Base-by-base conservation (phyloP, 768 basidiomycete species). In the Trametes meyenii region DNA sequence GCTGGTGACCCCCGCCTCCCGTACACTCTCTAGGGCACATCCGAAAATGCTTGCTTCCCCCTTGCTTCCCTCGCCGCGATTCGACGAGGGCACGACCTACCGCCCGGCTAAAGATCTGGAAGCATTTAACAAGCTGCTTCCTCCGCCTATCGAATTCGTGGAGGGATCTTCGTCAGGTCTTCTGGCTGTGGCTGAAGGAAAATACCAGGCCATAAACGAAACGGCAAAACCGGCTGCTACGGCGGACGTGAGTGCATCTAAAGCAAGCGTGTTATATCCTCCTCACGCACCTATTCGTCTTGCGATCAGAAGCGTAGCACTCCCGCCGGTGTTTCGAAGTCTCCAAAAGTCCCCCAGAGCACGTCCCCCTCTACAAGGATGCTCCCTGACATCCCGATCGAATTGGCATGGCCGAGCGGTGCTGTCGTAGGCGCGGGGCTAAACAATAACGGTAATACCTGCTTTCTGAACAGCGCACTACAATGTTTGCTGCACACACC, bases 401-500 rank as follows among this genome's bases (percentile, higher is more conserved):
- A 90, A 65, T 75, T 80, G 46, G 70, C 85, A 43, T 92, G 89
- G 88, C 88, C 89, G 1, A 54, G 72, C 23, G 73, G 71, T 14
- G 79, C 70, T 51, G 76, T 69, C 55, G 72, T 82, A 52, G 89
- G 84, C 42, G 74, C 71, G 51, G 95, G 95, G 1, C 77, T 98
- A 48, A 80, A 84, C 70, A 98, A 98, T 74, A 88, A 78, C 26
- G 94, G 93, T 48, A 98, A 98, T 71, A 96, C 94, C 1, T 99
- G 97, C 75, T 99, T 96, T 74, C 78, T 98, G 68, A 99, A 99
- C 73, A 94, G 94, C 66, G 92, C 89, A 21, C 76, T 98, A 50
- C 97, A 99, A 77, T 94, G 94, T 68, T 82, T 98, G 51, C 74
- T 97, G 14, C 95, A 98, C 70, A 98, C 96, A 0, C 87, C 95